Evolutionary conservation across 1,139 yeast species (phyloP).

Genomic region (Blastobotrys apis): DNA sequence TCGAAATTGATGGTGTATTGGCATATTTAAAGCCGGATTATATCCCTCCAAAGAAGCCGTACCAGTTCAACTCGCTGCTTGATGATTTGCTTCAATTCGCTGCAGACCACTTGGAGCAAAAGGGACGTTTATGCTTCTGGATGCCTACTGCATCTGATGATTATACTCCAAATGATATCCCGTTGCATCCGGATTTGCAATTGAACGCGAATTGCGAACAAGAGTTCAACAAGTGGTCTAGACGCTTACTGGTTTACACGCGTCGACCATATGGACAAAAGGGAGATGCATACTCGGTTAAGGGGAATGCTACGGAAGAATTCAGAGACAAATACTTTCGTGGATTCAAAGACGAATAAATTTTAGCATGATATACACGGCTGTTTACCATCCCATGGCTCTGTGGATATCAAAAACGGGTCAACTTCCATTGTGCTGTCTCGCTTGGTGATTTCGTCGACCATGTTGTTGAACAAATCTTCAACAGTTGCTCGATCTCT

Average conservation of each 20-base stretch:
- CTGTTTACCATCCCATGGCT: conserved; percentile 11
- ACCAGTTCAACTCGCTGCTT: conserved; percentile 68
- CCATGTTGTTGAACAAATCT: conserved; percentile 35
- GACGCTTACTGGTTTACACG: conserved; percentile 76
- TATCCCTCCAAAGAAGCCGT: conserved; percentile 90
- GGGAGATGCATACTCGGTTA: conserved; percentile 53
- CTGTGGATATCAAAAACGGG: neutral
- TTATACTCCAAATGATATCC: conserved; percentile 65
- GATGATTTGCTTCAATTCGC: conserved; percentile 75
- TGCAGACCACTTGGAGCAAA: conserved; percentile 61
- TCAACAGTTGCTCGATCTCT: conserved; percentile 24
- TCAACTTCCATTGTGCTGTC: neutral
- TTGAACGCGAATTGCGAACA: conserved; percentile 75
- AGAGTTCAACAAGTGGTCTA: conserved; percentile 84
- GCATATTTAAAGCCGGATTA: conserved; percentile 79
- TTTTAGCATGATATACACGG: conserved; percentile 1
- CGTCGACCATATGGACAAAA: conserved; percentile 55
- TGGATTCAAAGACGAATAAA: conserved; percentile 42
- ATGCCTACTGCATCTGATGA: conserved; percentile 97
- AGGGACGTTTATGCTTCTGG: conserved; percentile 90
- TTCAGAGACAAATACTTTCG: conserved; percentile 80
- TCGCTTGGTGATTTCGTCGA: neutral
- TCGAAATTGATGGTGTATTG: conserved; percentile 68
- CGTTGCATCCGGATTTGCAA: conserved; percentile 71
- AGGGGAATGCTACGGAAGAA: conserved; percentile 42